phyloP scores from a whole-genome alignment of 2,329 filamentous ascomycete species.

The Mycosphaerella sp. region DNA sequence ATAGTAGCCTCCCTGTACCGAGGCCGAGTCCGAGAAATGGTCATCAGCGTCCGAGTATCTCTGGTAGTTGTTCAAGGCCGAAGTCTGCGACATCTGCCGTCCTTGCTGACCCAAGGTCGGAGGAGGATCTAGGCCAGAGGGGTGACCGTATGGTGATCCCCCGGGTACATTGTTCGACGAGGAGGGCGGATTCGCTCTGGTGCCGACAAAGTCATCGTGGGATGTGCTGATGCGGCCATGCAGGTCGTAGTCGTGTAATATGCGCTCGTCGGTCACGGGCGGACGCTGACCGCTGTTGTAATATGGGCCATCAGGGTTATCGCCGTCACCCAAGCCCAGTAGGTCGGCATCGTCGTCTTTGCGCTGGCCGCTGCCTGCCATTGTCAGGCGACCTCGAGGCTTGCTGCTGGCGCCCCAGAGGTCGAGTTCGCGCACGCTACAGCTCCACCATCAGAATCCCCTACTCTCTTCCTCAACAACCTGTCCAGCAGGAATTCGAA shows the following conservation, averaged over 20 bases:
- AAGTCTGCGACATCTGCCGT: conserved; percentile 63
- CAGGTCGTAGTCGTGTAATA: conserved; percentile 65
- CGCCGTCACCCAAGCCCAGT: conserved; percentile 65
- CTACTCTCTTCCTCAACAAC: too few species aligned
- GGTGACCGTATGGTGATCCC: conserved; percentile 36
- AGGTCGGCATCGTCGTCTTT: conserved; percentile 43
- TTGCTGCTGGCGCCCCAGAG: conserved; percentile 16
- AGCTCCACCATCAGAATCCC: conserved; percentile 15
- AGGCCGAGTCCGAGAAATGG: conserved; percentile 57
- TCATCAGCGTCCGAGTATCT: conserved; percentile 89
- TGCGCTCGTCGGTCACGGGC: conserved; percentile 72
- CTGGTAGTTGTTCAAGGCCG: conserved; percentile 79
- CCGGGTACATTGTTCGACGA: conserved; percentile 38
- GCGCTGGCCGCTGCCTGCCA: conserved; percentile 44
- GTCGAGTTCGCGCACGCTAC: conserved; percentile 7
- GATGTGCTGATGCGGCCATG: conserved; percentile 75
- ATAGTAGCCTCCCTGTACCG: conserved; percentile 56
- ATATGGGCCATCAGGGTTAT: conserved; percentile 56
- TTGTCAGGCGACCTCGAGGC: conserved; percentile 20
- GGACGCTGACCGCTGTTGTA: conserved; percentile 73
- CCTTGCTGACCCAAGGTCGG: conserved; percentile 36
- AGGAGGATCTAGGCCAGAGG: conserved; percentile 32
- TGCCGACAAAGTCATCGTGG: conserved; percentile 89
- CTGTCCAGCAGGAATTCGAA: neutral
- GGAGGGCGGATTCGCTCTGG: conserved; percentile 36